Percentiles rank a stretch among this genome's conserved stretches.
These are phyloP conservation scores for Xerocomellus amylosporus DNA, from an alignment of 768 basidiomycete genomes.

Conservation along the genomic window DNA sequence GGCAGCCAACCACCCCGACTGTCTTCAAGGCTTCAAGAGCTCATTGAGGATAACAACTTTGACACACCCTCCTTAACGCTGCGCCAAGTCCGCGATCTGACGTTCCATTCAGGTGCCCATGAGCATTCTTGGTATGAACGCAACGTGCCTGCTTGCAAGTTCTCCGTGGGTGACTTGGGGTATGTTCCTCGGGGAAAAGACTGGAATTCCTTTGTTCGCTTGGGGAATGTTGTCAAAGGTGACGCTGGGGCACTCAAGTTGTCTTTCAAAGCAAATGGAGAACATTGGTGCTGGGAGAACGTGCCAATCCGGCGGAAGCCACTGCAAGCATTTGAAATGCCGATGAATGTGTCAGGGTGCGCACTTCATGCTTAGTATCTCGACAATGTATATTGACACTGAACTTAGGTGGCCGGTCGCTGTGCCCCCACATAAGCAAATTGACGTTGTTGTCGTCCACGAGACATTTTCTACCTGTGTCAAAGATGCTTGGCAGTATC, in stretches of 20 bases:
- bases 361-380: background rate
- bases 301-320: constrained; percentile 27
- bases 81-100: constrained; percentile 38
- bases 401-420: constrained; percentile 43
- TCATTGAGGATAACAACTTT: constrained; percentile 35
- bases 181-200: constrained; percentile 38
- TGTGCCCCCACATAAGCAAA: constrained; percentile 36
- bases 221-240: constrained; percentile 40
- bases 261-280: constrained; percentile 25
- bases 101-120: constrained; percentile 34
- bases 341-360: constrained; percentile 34
- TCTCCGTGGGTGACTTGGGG: constrained; percentile 44
- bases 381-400: background rate
- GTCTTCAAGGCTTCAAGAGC: constrained; percentile 29
- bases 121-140: constrained; percentile 42
- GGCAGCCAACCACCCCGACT: constrained; percentile 31
- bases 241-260: constrained; percentile 23
- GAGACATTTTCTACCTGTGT: constrained; percentile 25
- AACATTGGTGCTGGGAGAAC: constrained; percentile 40
- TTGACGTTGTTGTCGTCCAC: constrained; percentile 40
- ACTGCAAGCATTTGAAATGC: constrained; percentile 36
- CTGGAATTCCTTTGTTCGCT: constrained; percentile 38
- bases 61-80: constrained; percentile 32
- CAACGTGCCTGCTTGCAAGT: constrained; percentile 40
- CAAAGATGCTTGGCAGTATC: constrained; percentile 39